Percentiles rank a stretch among this genome's conserved stretches.
Evolutionary conservation across 768 basidiomycete species (phyloP).

Genomic region (Collybia sp.): DNA sequence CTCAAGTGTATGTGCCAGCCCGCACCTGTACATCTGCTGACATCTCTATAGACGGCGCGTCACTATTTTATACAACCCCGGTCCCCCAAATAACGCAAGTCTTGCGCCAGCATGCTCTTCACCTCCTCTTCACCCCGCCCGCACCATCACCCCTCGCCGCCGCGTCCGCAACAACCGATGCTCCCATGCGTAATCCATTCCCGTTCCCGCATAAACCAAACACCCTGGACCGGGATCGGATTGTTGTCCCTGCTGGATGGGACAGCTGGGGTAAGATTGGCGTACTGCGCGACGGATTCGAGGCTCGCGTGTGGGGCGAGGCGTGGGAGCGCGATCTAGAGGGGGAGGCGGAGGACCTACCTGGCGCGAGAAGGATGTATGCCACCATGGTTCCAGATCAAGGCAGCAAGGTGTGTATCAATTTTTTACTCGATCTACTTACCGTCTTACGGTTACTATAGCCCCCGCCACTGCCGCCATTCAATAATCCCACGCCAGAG

Average conservation of each 20-base stretch:
- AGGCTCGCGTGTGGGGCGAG: conserved; percentile 74
- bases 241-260: conserved; percentile 95
- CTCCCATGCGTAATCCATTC: conserved; percentile 73
- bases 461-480: conserved; percentile 64
- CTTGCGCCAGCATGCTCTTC: conserved; percentile 80
- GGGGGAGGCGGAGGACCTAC: conserved; percentile 33
- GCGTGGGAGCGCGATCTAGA: conserved; percentile 74
- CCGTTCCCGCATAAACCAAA: conserved; percentile 87
- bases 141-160: conserved; percentile 64
- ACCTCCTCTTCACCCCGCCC: conserved; percentile 73
- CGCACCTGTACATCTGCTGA: not conserved
- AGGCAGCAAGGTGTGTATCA: conserved; percentile 56
- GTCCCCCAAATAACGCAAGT: conserved; percentile 70
- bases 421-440: not conserved
- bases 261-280: conserved; percentile 97
- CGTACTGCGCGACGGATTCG: conserved; percentile 88
- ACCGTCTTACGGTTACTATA: conserved; percentile 17
- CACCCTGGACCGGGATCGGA: conserved; percentile 86
- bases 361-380: conserved; percentile 70
- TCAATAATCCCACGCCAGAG: conserved; percentile 82
- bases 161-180: conserved; percentile 60
- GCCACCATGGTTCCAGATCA: conserved; percentile 70
- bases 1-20: conserved; percentile 69
- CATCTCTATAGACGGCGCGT: conserved; percentile 75
- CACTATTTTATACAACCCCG: conserved; percentile 86